phyloP scores from a whole-genome alignment of 257 asterid species.

The Rehmannia glutinosa region DNA sequence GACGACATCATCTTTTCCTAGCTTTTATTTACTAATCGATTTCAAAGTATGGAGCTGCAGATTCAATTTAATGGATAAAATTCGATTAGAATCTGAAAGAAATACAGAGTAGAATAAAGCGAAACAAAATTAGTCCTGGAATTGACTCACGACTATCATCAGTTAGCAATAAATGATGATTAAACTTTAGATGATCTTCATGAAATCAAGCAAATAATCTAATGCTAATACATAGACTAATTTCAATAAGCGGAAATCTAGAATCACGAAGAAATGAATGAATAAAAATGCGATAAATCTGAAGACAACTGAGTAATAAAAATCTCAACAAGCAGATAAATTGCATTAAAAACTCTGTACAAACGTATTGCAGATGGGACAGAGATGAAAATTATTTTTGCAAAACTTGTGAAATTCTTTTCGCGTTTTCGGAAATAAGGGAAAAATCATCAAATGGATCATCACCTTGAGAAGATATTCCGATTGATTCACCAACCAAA shows the following conservation, averaged over 20 bases:
- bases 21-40: not conserved
- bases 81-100: conserved; percentile 24
- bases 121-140: not conserved
- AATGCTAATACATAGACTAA: not conserved
- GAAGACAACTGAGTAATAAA: no score
- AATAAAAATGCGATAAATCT: not conserved
- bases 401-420: no score
- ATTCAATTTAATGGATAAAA: conserved; percentile 30
- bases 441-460: not conserved
- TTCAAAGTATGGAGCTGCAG: conserved; percentile 31
- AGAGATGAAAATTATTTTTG: no score
- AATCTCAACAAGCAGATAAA: no score
- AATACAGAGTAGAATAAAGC: conserved; percentile 9
- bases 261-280: no score
- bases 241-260: no score
- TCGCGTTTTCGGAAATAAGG: no score
- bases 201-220: not conserved
- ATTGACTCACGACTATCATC: no score
- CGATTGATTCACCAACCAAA: conserved; percentile 12
- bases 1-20: conserved; percentile 35
- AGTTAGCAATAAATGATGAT: not conserved
- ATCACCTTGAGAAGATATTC: conserved; percentile 23
- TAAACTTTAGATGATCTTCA: not conserved
- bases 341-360: no score
- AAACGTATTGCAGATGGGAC: no score